phyloP scores from a whole-genome alignment of 331 rosid species.

The Arachis monticola region DNA sequence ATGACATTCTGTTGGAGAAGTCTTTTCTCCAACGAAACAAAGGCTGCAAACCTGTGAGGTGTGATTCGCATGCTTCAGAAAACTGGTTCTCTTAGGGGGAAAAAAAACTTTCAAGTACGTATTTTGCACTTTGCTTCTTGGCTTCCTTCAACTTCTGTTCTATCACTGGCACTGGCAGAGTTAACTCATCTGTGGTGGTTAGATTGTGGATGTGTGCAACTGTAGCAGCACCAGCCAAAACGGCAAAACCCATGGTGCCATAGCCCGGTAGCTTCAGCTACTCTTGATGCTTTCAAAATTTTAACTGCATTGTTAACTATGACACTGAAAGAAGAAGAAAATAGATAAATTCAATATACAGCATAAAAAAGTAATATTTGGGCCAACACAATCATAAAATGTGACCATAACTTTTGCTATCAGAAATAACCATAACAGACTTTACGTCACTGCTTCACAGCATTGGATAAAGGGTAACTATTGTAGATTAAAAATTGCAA shows the following conservation, averaged over 20 bases:
- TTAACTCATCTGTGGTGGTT: background rate
- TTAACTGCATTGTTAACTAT: slow-evolving; percentile 12
- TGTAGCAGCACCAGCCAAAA: background rate
- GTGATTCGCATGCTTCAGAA: background rate
- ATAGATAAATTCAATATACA: background rate
- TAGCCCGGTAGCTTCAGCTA: background rate
- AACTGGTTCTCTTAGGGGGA: background rate
- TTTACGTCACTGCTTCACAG: background rate
- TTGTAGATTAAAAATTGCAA: slow-evolving; percentile 1
- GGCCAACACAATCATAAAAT: too few relatives aligned
- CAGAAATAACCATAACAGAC: too few relatives aligned
- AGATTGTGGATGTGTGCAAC: background rate
- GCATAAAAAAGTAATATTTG: too few relatives aligned
- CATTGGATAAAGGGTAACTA: background rate
- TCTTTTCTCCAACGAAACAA: background rate
- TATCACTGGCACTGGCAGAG: background rate
- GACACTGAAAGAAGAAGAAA: background rate
- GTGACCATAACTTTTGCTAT: too few relatives aligned
- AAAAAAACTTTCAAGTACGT: background rate
- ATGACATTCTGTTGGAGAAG: too few relatives aligned
- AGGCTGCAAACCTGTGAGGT: background rate
- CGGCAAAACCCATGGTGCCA: slow-evolving; percentile 9
- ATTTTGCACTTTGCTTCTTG: background rate
- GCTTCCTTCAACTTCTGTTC: background rate
- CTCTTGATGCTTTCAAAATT: slow-evolving; percentile 28